Evolutionary conservation across 2,329 filamentous ascomycete species (phyloP), one percentile per base, ranked within the genome.

Genomic region (Pseudopithomyces maydicus): DNA sequence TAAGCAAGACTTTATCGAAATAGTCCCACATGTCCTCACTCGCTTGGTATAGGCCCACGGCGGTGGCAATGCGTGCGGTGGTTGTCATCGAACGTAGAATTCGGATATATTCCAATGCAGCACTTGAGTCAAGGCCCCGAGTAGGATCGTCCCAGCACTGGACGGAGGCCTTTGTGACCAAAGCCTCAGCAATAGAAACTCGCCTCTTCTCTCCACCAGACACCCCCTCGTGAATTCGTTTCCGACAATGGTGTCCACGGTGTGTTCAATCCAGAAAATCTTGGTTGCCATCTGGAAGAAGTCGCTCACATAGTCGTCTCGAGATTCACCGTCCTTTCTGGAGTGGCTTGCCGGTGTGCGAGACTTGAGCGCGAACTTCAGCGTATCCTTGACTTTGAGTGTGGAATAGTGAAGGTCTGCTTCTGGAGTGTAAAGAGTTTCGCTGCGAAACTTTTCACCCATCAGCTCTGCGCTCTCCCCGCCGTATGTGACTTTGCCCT

Each of bases 341-440:
- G 82, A 84, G 14, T 76, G 74, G 50, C 88, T 84, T 1, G 85
- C 84, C 0, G 90, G 89, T 0, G 89, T 90, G 50, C 88, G 81
- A 0, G 87, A 86, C 48, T 87, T 84, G 1, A 90, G 82, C 0
- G 90, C 90, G 69, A 93, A 93, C 49, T 85, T 82, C 0, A 94
- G 79, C 0, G 90, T 94, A 62, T 91, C 83, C 1, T 88, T 86
- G 12, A 93, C 89, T 0, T 88, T 91, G 19, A 95, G 78, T n/a
- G 90, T 88, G 0, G 90, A 87, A 61, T 92, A 93, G 70, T 93
- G 90, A 29, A 88, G 82, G 69, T 53, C 51, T 22, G 35, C 51
- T 76, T 94, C 90, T 14, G 91, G 88, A 64, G 91, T 92, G 72
- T 94, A 93, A 11, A 91, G 80, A 1, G 88, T 70, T 73, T 87